Conservation (phyloP, 345 rosid species). For the Limnanthes douglasii region DNA sequence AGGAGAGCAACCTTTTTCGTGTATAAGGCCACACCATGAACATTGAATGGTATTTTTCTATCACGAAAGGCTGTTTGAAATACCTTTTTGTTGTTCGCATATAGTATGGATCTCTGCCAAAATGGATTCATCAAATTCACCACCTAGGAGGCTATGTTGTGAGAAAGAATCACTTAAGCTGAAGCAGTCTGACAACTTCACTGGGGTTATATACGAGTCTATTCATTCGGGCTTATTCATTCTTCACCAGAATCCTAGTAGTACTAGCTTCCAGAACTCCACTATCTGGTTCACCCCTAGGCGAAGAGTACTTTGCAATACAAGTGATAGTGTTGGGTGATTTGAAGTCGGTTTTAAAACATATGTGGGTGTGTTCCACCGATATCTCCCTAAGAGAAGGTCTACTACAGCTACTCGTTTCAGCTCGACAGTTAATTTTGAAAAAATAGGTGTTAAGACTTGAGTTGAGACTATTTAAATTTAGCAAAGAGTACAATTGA, state of each 20-base stretch:
- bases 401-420: conserved; percentile 21
- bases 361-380: conserved; percentile 16
- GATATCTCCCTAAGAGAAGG: conserved; percentile 47
- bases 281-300: conserved; percentile 3
- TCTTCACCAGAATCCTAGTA: conserved; percentile 2
- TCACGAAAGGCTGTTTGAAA: conserved; percentile 73
- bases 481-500: no score
- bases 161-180: conserved; percentile 16
- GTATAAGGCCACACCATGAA: conserved; percentile 89
- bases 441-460: no score
- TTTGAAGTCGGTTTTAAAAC: conserved; percentile 4
- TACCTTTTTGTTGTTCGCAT: conserved; percentile 42
- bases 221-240: conserved; percentile 6
- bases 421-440: no score
- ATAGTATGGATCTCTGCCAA: conserved; percentile 57
- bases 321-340: conserved; percentile 6
- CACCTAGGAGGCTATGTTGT: conserved; percentile 40
- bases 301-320: not conserved
- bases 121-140: conserved; percentile 52
- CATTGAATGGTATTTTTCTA: conserved; percentile 84
- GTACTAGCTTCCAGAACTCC: conserved; percentile 8
- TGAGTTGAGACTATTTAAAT: no score
- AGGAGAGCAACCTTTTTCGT: conserved; percentile 62
- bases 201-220: conserved; percentile 29
- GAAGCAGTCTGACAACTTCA: conserved; percentile 14